Base-by-base conservation (phyloP, 192 early-diverging fungal genomes). In the Cladochytrium replicatum region DNA sequence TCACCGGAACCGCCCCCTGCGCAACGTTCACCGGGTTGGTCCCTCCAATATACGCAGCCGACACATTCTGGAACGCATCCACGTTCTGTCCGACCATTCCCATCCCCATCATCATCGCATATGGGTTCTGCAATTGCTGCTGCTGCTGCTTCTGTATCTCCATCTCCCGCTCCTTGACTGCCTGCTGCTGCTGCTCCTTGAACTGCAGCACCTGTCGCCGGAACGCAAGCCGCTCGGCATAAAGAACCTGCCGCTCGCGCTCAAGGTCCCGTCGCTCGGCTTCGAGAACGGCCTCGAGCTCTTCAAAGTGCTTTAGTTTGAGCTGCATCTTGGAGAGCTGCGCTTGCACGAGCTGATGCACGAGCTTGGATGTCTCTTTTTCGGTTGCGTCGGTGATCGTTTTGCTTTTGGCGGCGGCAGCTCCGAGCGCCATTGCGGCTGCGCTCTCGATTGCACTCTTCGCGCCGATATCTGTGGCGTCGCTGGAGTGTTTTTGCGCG, bases 291-390 rank as follows among this genome's bases (percentile, higher is more conserved):
- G 67, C 71, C 61, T 95, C 96, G 44, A 97, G 55, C 57, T 94
- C 87, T 34, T 93, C 81, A 60, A 99, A 92, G 62, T 96, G 88
- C 50, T 74, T 65, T 78, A 97, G 77, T 63, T 99, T 99, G 21
- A 90, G 71, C 49, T 91, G 85, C 43, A 97, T 51, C 61, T 96
- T 94, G 59, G 77, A 75, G 44, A 93, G 64, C 60, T 99, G 91
- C 43, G 83, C 68, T 46, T 95, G 84, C 1, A 97, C 80, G 0
- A 89, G 78, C 13, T 77, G 71, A 43, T 88, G 77, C 17, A 93
- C 85, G 50, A 91, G 61, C 25, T 75, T 71, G 50, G 86, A 81
- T 38, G 89, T 78, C 68, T 97, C 90, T 5, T 80, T 69, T 52
- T 93, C 93, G 55, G 94, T 88, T 50, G 85, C 76, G 9, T 81